phyloP scores from a whole-genome alignment of 148 eudicot genomes.

The Amaranthus cruentus region DNA sequence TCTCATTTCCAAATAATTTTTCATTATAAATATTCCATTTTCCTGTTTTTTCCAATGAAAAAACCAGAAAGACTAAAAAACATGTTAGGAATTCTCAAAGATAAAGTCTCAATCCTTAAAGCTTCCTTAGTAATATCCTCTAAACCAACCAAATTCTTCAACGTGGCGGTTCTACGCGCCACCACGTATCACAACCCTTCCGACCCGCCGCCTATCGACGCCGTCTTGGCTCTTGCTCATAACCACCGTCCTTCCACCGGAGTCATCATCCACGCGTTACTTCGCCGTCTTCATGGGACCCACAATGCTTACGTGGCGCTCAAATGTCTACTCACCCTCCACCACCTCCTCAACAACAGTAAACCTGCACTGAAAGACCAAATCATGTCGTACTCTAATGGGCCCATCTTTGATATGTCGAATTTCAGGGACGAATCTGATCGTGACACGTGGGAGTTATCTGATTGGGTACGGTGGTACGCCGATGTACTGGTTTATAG shows the following conservation, averaged over 20 bases:
- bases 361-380: conserved; percentile 31
- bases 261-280: conserved; percentile 33
- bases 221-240: conserved; percentile 31
- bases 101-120: conserved; percentile 55
- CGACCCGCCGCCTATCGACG: conserved; percentile 40
- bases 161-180: conserved; percentile 46
- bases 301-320: conserved; percentile 48
- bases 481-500: conserved; percentile 38
- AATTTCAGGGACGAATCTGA: conserved; percentile 33
- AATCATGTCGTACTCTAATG: conserved; percentile 21
- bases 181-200: conserved; percentile 39
- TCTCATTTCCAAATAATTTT: too few relatives aligned
- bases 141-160: conserved; percentile 29
- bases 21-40: too few relatives aligned
- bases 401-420: conserved; percentile 35
- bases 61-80: conserved; percentile 26
- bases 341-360: conserved; percentile 37
- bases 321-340: conserved; percentile 58
- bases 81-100: conserved; percentile 54
- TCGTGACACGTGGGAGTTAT: conserved; percentile 42
- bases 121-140: conserved; percentile 39
- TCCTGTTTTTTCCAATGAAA: conserved; percentile 20
- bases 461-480: conserved; percentile 64
- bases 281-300: conserved; percentile 43
- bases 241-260: conserved; percentile 24